Percentiles rank a stretch among this genome's conserved stretches.
Conservation (phyloP, 169 alveolate species). For the Plasmodium gallinaceum region DNA sequence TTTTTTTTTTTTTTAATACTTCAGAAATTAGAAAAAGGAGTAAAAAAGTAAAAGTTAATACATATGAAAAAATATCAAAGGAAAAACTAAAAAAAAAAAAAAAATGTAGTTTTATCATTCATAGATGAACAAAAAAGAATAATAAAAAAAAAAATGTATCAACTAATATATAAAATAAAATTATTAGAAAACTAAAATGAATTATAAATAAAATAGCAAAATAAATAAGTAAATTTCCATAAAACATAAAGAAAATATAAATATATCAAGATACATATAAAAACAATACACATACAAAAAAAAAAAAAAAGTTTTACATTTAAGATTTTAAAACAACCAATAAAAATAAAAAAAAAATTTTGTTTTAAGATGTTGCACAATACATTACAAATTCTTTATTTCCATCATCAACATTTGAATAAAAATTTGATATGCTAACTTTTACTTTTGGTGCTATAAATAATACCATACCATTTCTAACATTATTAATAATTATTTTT, state of each 20-base stretch:
- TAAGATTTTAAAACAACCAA: neutral
- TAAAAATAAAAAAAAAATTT: neutral
- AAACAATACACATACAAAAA: neutral
- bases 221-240: too few species aligned
- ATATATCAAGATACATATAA: neutral
- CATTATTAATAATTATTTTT: conserved; percentile 43
- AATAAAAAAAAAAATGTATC: too few species aligned
- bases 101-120: too few species aligned
- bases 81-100: too few species aligned
- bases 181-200: too few species aligned
- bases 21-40: too few species aligned
- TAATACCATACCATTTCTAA: conserved; percentile 36
- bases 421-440: conserved; percentile 36
- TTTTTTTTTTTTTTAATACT: too few species aligned
- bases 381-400: conserved; percentile 51
- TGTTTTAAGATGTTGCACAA: conserved; percentile 45
- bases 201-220: too few species aligned
- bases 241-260: neutral
- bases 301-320: neutral
- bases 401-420: conserved; percentile 36
- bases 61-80: too few species aligned
- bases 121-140: too few species aligned
- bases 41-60: too few species aligned
- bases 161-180: too few species aligned
- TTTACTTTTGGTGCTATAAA: conserved; percentile 43